phyloP scores from a whole-genome alignment of 768 basidiomycete species.

The Auricularia sp. region DNA sequence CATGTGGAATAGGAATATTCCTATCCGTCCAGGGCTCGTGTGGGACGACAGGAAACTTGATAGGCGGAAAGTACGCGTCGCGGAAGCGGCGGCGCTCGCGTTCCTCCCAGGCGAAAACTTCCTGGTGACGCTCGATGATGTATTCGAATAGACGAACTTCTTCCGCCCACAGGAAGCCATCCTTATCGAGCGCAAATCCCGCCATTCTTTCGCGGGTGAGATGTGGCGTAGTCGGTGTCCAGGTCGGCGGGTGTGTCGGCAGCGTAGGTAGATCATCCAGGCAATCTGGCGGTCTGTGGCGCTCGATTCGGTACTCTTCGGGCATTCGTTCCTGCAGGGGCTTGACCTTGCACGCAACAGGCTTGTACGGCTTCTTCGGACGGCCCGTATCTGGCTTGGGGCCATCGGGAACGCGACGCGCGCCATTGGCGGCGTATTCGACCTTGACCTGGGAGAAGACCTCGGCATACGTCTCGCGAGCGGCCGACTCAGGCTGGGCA shows the following conservation, averaged over 20 bases:
- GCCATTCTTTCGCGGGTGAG: conserved; percentile 1
- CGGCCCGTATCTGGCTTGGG: not conserved
- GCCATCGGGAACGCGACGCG: not conserved
- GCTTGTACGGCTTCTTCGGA: not conserved
- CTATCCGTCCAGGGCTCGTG: conserved; percentile 28
- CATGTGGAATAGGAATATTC: conserved; percentile 24
- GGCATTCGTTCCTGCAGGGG: not conserved
- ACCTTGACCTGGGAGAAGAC: conserved; percentile 2
- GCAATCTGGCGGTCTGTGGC: not conserved
- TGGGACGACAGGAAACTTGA: conserved; percentile 24
- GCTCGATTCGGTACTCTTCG: not conserved
- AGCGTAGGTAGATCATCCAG: not conserved
- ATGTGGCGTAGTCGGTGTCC: conserved; percentile 18
- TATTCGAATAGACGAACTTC: not conserved
- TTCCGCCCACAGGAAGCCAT: not conserved
- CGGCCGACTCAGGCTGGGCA: not conserved
- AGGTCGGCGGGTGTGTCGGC: conserved; percentile 18
- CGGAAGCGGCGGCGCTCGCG: conserved; percentile 3
- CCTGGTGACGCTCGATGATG: not conserved
- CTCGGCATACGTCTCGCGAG: no score
- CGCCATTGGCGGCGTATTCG: not conserved
- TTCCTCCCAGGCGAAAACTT: conserved; percentile 9
- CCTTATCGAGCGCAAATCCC: not conserved
- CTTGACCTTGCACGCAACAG: not conserved
- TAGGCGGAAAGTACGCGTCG: conserved; percentile 24